Conservation (phyloP, 1,284 basidiomycete genomes). For the Vanrija humicola region DNA sequence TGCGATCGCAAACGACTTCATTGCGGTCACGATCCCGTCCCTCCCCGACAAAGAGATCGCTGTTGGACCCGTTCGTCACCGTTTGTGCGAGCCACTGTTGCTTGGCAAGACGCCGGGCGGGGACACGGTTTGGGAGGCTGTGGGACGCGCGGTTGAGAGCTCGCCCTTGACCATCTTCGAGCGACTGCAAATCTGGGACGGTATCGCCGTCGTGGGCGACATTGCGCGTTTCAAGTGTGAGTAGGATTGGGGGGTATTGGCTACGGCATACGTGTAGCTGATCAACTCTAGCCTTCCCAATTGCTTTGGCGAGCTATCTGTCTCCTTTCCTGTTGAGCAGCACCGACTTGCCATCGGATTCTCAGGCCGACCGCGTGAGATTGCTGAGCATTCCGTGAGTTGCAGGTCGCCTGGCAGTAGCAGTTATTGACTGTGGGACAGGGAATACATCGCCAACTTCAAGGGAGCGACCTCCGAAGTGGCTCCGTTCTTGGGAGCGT, state of each 20-base stretch:
- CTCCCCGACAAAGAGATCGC: slow-evolving; percentile 69
- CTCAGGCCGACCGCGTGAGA: slow-evolving; percentile 63
- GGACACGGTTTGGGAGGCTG: slow-evolving; percentile 52
- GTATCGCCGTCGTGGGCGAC: slow-evolving; percentile 78
- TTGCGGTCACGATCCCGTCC: slow-evolving; percentile 56
- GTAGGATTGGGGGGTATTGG: slow-evolving; percentile 22
- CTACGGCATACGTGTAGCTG: neutral
- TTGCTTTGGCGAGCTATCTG: slow-evolving; percentile 71
- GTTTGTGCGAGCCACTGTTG: slow-evolving; percentile 85
- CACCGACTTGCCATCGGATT: slow-evolving; percentile 52
- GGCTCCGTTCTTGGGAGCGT: slow-evolving; percentile 80
- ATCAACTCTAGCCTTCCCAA: slow-evolving; percentile 41
- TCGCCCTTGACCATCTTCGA: slow-evolving; percentile 50
- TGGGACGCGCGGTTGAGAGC: slow-evolving; percentile 38
- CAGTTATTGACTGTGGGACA: slow-evolving; percentile 1
- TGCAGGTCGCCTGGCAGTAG: neutral
- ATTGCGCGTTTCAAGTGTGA: slow-evolving; percentile 71
- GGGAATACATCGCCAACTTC: slow-evolving; percentile 86
- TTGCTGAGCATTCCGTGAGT: slow-evolving; percentile 64
- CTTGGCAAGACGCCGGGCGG: slow-evolving; percentile 49
- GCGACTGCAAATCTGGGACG: slow-evolving; percentile 71
- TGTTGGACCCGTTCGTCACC: slow-evolving; percentile 80
- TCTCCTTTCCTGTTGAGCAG: slow-evolving; percentile 64
- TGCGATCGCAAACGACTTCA: slow-evolving; percentile 31
- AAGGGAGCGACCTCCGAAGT: slow-evolving; percentile 76